phyloP scores from a whole-genome alignment of 2,329 filamentous ascomycete species.

The Aspergillus udagawae region DNA sequence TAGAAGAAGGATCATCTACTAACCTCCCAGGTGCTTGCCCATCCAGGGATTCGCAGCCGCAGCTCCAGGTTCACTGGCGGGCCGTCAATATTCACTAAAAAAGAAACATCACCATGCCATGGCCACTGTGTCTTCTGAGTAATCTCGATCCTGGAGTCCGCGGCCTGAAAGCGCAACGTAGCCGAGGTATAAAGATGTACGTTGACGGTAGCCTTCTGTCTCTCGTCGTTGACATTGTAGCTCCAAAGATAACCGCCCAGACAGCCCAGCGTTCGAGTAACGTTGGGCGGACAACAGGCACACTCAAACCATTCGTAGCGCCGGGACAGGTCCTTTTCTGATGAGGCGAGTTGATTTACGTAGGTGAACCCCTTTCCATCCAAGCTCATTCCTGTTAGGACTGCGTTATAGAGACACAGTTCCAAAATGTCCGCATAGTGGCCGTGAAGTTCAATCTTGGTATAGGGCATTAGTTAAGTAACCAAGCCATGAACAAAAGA shows the following conservation, averaged over 20 bases:
- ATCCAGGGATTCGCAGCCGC: conserved; percentile 52
- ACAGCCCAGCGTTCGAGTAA: conserved; percentile 53
- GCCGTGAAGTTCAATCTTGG: conserved; percentile 49
- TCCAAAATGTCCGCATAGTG: conserved; percentile 59
- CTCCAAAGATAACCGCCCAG: conserved; percentile 35
- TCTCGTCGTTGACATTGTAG: conserved; percentile 50
- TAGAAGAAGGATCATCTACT: background rate
- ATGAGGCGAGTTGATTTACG: conserved; percentile 57
- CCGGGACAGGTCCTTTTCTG: conserved; percentile 46
- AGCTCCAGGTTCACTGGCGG: conserved; percentile 28
- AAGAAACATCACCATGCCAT: conserved; percentile 51
- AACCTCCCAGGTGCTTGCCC: conserved; percentile 29
- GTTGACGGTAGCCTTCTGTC: conserved; percentile 39
- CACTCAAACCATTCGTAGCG: conserved; percentile 57
- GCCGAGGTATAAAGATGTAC: conserved; percentile 57
- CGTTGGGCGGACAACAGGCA: conserved; percentile 59
- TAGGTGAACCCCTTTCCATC: conserved; percentile 59
- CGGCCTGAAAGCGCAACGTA: conserved; percentile 33
- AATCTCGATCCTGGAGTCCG: conserved; percentile 31
- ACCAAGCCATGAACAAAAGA: conserved; percentile 22
- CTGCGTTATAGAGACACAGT: conserved; percentile 57
- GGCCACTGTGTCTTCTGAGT: conserved; percentile 55
- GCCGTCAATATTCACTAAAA: conserved; percentile 36
- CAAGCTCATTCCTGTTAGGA: conserved; percentile 55
- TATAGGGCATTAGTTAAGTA: background rate